Base-by-base conservation (phyloP, 2,329 filamentous ascomycete species). In the Monilinia fructigena region DNA sequence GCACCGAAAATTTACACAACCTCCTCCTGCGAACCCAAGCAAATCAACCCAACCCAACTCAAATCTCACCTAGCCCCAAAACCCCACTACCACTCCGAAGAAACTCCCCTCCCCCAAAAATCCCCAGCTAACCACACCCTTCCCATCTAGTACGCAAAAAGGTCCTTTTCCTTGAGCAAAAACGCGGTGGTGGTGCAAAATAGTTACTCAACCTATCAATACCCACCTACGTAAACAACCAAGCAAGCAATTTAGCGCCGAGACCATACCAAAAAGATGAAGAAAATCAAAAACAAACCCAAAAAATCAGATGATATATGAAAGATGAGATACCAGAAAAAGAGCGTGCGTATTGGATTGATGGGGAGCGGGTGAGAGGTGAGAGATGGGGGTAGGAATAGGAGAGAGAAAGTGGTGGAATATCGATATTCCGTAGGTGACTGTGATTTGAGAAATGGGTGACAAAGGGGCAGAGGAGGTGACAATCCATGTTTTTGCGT, bases 121-220 rank as follows among this genome's bases (percentile, higher is more conserved):
- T 3, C 12, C 10, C 20, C 8, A 26, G 52, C 60, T 70, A 42
- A 66, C 68, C 48, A 54, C 23, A 12, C 16, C 28, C 4, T 56
- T 18, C 14, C 60, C 12, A 50, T 72, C 40, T 73, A 96, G 95
- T 99, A 65, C 91, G 93, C 78, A 92, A 94, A 82, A 91, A 97
- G 81, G 95, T 99, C 42, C 84, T 99, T 40, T 99, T 99, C 80
- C 85, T 98, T 66, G 95, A 99, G 78, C 88, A 91, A 76, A 97
- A 96, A 78, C 90, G 92, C 77, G 89, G 89, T 77, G 84, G 84
- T 66, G 84, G 84, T 65, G 88, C 85, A 80, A 85, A 79, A 74
- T 71, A 55, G 53, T 35, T 55, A 5, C 8, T 10, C 16, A 18
- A 20, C 18, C 45, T 7, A n/a, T 11, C 45, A 8, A 48, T 18